phyloP scores from a whole-genome alignment of 2,329 filamentous ascomycete genomes.

The Hypoxylon sp. region DNA sequence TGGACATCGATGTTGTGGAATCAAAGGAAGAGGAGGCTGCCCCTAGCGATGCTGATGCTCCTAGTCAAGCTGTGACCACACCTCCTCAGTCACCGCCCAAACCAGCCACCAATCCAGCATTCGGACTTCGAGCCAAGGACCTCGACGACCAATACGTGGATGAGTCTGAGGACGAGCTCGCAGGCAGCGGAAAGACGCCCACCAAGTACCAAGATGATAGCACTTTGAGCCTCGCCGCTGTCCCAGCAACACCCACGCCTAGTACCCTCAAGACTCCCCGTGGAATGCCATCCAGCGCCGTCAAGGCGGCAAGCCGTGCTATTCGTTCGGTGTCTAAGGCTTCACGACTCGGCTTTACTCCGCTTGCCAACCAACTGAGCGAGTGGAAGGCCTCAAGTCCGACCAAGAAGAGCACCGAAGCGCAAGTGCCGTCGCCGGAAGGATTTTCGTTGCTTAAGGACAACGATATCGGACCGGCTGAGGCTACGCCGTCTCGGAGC shows the following conservation, averaged over 20 bases:
- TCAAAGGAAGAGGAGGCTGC: slow-evolving; percentile 34
- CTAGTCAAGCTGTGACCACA: slow-evolving; percentile 43
- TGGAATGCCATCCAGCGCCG: slow-evolving; percentile 45
- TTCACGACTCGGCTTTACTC: slow-evolving; percentile 69
- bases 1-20: slow-evolving; percentile 50
- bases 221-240: slow-evolving; percentile 48
- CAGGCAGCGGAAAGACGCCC: slow-evolving; percentile 50
- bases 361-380: slow-evolving; percentile 70
- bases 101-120: slow-evolving; percentile 49
- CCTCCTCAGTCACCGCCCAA: slow-evolving; percentile 51
- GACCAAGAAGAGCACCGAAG: slow-evolving; percentile 53
- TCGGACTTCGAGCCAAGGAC: slow-evolving; percentile 63
- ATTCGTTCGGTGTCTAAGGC: slow-evolving; percentile 50
- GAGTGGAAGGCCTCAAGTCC: slow-evolving; percentile 74
- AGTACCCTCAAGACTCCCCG: slow-evolving; percentile 44
- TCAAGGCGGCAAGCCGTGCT: slow-evolving; percentile 48
- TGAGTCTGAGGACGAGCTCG: slow-evolving; percentile 68
- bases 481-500: slow-evolving; percentile 58
- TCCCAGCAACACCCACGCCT: slow-evolving; percentile 60
- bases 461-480: slow-evolving; percentile 43
- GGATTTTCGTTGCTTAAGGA: slow-evolving; percentile 47
- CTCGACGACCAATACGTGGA: slow-evolving; percentile 59
- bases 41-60: slow-evolving; percentile 2
- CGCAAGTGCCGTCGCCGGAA: slow-evolving; percentile 45
- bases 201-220: slow-evolving; percentile 45